Conservation (phyloP, 208 protist species). For the Lotmaria passim region DNA sequence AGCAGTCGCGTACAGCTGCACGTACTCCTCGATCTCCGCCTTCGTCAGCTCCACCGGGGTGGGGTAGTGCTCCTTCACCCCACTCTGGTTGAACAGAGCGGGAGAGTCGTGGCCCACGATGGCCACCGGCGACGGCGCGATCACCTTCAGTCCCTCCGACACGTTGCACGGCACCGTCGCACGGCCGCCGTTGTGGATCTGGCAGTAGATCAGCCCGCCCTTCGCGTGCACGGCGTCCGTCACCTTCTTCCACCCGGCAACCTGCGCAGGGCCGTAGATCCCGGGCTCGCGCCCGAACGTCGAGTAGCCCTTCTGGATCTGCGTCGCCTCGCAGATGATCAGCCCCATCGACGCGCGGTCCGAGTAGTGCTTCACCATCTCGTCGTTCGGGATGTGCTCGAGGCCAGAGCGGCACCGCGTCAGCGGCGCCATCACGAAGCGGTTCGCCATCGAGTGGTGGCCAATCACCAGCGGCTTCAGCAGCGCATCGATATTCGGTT, state of each 20-base stretch:
- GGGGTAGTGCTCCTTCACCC: slow-evolving; percentile 39
- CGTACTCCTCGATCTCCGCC: slow-evolving; percentile 64
- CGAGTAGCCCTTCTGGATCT: slow-evolving; percentile 58
- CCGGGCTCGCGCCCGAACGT: slow-evolving; percentile 49
- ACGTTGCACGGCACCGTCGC: slow-evolving; percentile 45
- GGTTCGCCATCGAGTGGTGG: slow-evolving; percentile 43
- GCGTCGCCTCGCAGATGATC: slow-evolving; percentile 72
- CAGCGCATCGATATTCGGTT: background rate
- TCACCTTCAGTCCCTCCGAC: slow-evolving; percentile 29
- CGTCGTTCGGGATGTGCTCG: slow-evolving; percentile 45
- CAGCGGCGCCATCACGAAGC: slow-evolving; percentile 69
- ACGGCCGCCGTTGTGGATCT: slow-evolving; percentile 71
- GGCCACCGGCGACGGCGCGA: slow-evolving; percentile 31
- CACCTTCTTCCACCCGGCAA: slow-evolving; percentile 70
- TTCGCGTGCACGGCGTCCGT: slow-evolving; percentile 78
- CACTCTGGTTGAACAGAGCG: slow-evolving; percentile 14
- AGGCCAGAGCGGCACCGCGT: slow-evolving; percentile 62
- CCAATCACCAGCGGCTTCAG: slow-evolving; percentile 51
- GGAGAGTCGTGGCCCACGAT: slow-evolving; percentile 40
- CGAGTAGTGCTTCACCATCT: slow-evolving; percentile 68
- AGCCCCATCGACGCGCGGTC: slow-evolving; percentile 72
- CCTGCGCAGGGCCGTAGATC: slow-evolving; percentile 64
- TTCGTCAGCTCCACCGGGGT: slow-evolving; percentile 48
- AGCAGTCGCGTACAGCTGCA: slow-evolving; percentile 63
- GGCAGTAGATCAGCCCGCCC: slow-evolving; percentile 64